Evolutionary conservation across 106 monocot species (phyloP).

Genomic region (Dendrobium officinale): DNA sequence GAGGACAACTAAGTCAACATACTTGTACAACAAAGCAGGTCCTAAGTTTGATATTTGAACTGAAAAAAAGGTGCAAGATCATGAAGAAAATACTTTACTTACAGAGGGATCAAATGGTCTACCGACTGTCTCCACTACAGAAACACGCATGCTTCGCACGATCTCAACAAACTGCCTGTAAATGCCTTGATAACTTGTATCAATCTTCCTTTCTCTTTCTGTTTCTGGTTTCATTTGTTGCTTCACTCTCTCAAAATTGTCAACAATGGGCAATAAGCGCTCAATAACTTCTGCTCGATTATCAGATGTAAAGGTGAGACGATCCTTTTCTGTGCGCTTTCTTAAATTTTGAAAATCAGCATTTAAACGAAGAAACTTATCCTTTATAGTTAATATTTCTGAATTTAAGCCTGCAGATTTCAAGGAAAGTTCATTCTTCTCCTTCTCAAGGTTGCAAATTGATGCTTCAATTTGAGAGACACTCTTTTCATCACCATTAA

Average conservation of each 20-base stretch:
- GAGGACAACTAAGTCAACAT: too few relatives aligned
- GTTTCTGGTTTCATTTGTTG: slow-evolving; percentile 66
- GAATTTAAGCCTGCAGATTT: slow-evolving; percentile 32
- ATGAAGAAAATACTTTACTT: slow-evolving; percentile 20
- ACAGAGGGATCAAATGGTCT: slow-evolving; percentile 92
- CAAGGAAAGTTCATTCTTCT: slow-evolving; percentile 35
- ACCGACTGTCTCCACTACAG: slow-evolving; percentile 75
- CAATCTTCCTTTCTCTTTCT: slow-evolving; percentile 74
- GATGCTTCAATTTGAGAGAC: slow-evolving; percentile 42
- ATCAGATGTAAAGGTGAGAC: slow-evolving; percentile 47
- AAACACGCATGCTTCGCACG: slow-evolving; percentile 66
- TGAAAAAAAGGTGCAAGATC: background rate
- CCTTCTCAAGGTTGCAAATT: slow-evolving; percentile 48
- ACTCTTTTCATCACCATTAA: slow-evolving; percentile 58
- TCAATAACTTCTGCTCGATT: slow-evolving; percentile 61
- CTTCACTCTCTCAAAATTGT: slow-evolving; percentile 81
- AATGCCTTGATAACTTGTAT: slow-evolving; percentile 87
- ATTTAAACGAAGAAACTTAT: slow-evolving; percentile 60
- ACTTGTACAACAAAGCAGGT: background rate
- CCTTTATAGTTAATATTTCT: slow-evolving; percentile 50
- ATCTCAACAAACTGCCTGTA: slow-evolving; percentile 96
- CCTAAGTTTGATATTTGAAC: background rate
- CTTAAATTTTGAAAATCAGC: slow-evolving; percentile 95
- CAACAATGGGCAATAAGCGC: slow-evolving; percentile 73
- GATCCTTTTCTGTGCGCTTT: slow-evolving; percentile 73